Evolutionary conservation across 305 asterid genomes (phyloP), one percentile per base, ranked within the genome.

Genomic region (Caryopteris hybrid): DNA sequence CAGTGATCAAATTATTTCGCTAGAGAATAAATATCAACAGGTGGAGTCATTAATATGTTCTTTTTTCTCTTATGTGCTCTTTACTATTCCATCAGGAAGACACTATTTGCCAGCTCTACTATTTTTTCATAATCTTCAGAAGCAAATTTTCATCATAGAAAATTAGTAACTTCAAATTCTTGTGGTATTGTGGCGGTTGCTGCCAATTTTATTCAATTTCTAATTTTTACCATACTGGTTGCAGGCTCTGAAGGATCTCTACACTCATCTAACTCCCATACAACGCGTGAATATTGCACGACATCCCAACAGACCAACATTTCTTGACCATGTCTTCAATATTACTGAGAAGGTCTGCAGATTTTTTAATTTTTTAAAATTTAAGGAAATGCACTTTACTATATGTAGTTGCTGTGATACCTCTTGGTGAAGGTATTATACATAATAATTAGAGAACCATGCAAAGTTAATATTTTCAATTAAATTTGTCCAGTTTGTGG

Each of bases 301-400:
- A 23, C 96, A 90, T 77, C 98, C 98, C 42, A 79, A 92, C 73
- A 80, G 98, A 66, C 98, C 97, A 45, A 92, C 97, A 3, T 90
- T 82, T 79, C 98, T 90, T 76, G 98, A 92, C 81, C 98, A 92
- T 71, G 48, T 92, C 42, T 90, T 88, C 68, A 89, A 78, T 78
- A 91, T 94, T 63, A 94, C 99, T 14, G 99, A 94, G 61, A 81
- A 76, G 97, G 99, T 91, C 33, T 22, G 62, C 21, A 27, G 57
- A 18, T 43, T 79, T 74, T 48, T 64, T 25, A 4, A 2, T 25
- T 25, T 25, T 25, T 25, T 25, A 25, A 25, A 25, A 25, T 25
- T 25, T 25, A 55, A 56, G 14, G 9, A 31, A 8, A 38, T 27
- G 27, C 18, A 23, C 48, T 68, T 45, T 45, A 6, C 60, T 43